Percentiles rank a stretch among this genome's conserved stretches.
Evolutionary conservation across 129 eudicot genomes (phyloP).

Genomic region (Heracleum sosnowskyi): DNA sequence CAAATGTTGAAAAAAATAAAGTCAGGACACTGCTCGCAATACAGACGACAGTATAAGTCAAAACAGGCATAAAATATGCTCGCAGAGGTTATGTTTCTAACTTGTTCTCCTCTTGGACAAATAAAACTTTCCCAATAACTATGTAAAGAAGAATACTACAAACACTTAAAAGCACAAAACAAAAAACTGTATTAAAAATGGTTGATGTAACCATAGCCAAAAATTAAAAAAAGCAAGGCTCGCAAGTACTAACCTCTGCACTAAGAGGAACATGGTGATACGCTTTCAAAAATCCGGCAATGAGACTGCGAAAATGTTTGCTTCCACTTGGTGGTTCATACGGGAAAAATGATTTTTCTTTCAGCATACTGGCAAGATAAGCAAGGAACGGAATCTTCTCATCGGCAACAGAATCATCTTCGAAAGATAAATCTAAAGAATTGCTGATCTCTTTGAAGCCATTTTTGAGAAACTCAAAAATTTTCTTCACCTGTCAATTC

Average conservation of each 20-base stretch:
- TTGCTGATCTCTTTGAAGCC: slow-evolving; percentile 81
- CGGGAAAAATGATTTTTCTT: slow-evolving; percentile 57
- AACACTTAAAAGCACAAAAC: background rate
- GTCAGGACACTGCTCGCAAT: slow-evolving; percentile 18
- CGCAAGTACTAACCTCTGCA: slow-evolving; percentile 53
- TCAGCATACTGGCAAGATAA: slow-evolving; percentile 76
- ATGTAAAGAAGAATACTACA: background rate
- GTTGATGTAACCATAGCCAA: background rate
- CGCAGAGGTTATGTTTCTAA: background rate
- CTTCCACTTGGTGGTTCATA: slow-evolving; percentile 93
- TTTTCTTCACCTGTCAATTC: slow-evolving; percentile 72
- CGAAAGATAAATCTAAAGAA: slow-evolving; percentile 77
- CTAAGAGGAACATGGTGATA: slow-evolving; percentile 84
- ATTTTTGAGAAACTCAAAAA: slow-evolving; percentile 78
- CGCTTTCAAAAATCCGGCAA: slow-evolving; percentile 82
- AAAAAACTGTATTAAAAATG: background rate
- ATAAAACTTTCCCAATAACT: background rate
- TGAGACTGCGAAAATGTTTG: slow-evolving; percentile 73
- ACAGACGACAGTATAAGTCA: background rate
- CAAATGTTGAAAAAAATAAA: slow-evolving; percentile 15
- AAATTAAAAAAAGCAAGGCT: background rate
- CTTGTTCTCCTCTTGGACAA: background rate
- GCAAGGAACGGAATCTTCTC: slow-evolving; percentile 97
- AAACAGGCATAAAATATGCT: background rate
- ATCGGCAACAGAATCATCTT: slow-evolving; percentile 88